These are phyloP conservation scores for Asclepias syriaca DNA, from an alignment of 257 asterid species.

Conservation along the genomic window DNA sequence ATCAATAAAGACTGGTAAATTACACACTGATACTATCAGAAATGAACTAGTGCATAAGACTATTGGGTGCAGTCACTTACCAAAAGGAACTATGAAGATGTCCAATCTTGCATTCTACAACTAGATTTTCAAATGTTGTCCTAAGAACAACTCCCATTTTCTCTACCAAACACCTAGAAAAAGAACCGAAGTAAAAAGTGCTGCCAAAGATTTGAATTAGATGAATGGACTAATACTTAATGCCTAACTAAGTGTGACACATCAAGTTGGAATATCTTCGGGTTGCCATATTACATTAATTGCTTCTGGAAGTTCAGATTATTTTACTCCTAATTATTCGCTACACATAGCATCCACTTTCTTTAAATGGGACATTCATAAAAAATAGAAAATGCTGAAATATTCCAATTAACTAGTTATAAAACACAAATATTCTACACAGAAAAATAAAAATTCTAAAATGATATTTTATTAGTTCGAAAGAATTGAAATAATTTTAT, in stretches of 20 bases:
- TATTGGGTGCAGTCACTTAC: background rate
- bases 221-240: background rate
- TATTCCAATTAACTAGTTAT: background rate
- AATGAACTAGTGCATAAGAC: background rate
- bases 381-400: background rate
- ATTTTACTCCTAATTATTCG: too few species aligned
- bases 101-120: background rate
- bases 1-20: too few species aligned
- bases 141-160: background rate
- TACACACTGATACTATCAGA: background rate
- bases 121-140: background rate
- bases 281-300: background rate
- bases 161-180: background rate
- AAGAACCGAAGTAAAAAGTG: background rate
- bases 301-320: too few species aligned
- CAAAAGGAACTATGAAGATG: background rate
- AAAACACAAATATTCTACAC: background rate
- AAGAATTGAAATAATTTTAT: too few species aligned
- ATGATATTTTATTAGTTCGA: too few species aligned
- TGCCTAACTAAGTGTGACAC: background rate
- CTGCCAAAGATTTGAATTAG: background rate
- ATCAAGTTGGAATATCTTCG: background rate
- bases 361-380: too few species aligned
- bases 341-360: too few species aligned
- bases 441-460: background rate